Conservation (phyloP, 2,329 filamentous ascomycete genomes). For the Trichoderma polysporum region DNA sequence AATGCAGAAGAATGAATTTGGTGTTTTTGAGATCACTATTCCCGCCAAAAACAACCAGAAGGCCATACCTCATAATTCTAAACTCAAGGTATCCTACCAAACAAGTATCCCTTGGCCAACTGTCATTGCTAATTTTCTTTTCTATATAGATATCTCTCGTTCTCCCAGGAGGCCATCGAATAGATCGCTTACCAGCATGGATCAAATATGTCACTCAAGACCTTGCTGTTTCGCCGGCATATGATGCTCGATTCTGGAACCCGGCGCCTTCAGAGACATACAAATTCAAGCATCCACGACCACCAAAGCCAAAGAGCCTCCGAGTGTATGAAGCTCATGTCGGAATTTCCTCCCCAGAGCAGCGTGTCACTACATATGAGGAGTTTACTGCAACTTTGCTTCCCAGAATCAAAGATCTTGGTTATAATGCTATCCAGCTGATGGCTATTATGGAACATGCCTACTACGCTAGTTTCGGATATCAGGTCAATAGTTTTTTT, state of each 20-base stretch:
- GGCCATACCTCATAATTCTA: conserved; percentile 88
- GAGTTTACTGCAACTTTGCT: conserved; percentile 94
- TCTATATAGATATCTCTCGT: conserved; percentile 74
- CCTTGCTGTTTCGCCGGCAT: conserved; percentile 81
- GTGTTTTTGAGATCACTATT: conserved; percentile 80
- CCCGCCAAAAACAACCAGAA: conserved; percentile 71
- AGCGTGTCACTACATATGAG: conserved; percentile 89
- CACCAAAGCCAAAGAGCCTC: conserved; percentile 79
- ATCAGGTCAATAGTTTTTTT: conserved; percentile 99
- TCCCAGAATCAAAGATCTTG: conserved; percentile 82
- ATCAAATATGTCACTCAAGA: conserved; percentile 98
- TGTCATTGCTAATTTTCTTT: not conserved
- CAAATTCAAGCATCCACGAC: conserved; percentile 77
- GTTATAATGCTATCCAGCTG: conserved; percentile 96
- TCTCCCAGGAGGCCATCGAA: conserved; percentile 72
- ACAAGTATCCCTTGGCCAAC: not conserved
- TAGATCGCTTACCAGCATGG: conserved; percentile 92
- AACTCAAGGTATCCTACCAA: conserved; percentile 71
- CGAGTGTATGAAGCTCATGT: conserved; percentile 99
- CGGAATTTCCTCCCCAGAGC: conserved; percentile 90
- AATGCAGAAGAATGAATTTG: conserved; percentile 84
- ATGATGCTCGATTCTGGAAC: conserved; percentile 97
- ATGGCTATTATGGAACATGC: conserved; percentile 99
- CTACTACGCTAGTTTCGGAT: conserved; percentile 98
- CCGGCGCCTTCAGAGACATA: conserved; percentile 76